Percentiles rank a stretch among this genome's conserved stretches.
These are phyloP conservation scores for Fraxinus paxiana DNA, from an alignment of 305 asterid genomes.

Conservation along the genomic window DNA sequence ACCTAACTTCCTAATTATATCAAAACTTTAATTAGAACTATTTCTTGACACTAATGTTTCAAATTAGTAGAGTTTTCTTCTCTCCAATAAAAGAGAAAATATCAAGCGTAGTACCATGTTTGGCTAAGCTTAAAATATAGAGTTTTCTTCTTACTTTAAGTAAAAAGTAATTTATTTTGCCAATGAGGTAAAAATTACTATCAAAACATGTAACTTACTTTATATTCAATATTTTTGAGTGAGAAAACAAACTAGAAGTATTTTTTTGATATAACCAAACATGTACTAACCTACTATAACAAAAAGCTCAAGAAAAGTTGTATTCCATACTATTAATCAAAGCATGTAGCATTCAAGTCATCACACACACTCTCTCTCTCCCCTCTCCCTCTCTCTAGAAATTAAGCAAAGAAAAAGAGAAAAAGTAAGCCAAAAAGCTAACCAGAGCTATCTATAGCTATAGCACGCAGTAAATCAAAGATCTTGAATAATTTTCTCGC, in stretches of 20 bases:
- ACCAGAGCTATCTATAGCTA: conserved; percentile 21
- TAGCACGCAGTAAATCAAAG: conserved; percentile 20
- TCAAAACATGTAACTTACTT: not conserved
- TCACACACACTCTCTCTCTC: not conserved
- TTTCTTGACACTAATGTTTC: not conserved
- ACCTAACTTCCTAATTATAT: not conserved
- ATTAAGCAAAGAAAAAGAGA: not conserved
- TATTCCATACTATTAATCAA: not conserved
- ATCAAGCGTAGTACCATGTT: not conserved
- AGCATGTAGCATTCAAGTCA: conserved; percentile 1
- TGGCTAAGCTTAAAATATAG: not conserved
- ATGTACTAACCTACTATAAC: not conserved
- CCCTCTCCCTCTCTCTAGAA: conserved; percentile 5
- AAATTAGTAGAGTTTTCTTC: not conserved
- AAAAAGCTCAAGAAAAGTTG: not conserved
- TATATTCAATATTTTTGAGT: not conserved
- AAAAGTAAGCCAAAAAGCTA: conserved; percentile 25
- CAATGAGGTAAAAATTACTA: not conserved
- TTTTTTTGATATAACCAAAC: not conserved
- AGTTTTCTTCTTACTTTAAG: not conserved
- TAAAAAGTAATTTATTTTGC: not conserved
- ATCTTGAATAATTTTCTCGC: conserved; percentile 16
- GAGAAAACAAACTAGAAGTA: not conserved
- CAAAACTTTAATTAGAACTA: not conserved
- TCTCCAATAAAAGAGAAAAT: not conserved